Conservation (phyloP, 2,329 filamentous ascomycete genomes). For the Myrmaecium sp. region DNA sequence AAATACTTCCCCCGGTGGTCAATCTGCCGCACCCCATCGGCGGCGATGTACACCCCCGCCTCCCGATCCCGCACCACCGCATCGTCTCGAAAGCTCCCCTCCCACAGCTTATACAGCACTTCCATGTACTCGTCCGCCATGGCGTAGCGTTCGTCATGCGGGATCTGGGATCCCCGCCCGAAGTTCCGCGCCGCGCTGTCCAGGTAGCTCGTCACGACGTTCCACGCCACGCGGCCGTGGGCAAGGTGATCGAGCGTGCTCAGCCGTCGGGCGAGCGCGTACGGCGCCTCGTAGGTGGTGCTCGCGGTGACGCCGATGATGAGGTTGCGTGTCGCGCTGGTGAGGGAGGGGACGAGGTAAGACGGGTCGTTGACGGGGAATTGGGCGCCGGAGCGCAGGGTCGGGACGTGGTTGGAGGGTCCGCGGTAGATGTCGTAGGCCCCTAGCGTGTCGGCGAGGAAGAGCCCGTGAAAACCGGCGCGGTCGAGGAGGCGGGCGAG, state of each 20-base stretch:
- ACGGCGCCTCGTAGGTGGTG: constrained; percentile 54
- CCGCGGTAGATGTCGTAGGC: constrained; percentile 56
- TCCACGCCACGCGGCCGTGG: constrained; percentile 32
- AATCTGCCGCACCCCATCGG: constrained; percentile 43
- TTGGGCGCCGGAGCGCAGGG: constrained; percentile 45
- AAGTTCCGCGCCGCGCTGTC: constrained; percentile 50
- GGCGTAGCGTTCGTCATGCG: constrained; percentile 50
- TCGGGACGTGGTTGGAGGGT: constrained; percentile 35
- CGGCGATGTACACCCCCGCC: constrained; percentile 42
- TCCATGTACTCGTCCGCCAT: constrained; percentile 47
- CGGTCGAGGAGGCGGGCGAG: constrained; percentile 21
- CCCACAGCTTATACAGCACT: constrained; percentile 49
- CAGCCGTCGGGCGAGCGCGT: constrained; percentile 46
- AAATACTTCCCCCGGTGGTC: constrained; percentile 50
- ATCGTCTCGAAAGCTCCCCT: constrained; percentile 50
- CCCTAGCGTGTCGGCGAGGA: constrained; percentile 33
- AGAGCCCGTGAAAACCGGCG: constrained; percentile 23
- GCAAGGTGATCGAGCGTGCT: constrained; percentile 52
- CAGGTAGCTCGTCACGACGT: constrained; percentile 52
- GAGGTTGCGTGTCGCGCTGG: constrained; percentile 48
- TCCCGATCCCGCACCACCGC: constrained; percentile 44
- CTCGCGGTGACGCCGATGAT: constrained; percentile 51
- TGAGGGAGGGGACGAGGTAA: constrained; percentile 47
- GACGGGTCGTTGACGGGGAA: constrained; percentile 58
- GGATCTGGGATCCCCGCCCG: constrained; percentile 37